phyloP scores from a whole-genome alignment of 257 asterid genomes.

The Scutellaria baicalensis region DNA sequence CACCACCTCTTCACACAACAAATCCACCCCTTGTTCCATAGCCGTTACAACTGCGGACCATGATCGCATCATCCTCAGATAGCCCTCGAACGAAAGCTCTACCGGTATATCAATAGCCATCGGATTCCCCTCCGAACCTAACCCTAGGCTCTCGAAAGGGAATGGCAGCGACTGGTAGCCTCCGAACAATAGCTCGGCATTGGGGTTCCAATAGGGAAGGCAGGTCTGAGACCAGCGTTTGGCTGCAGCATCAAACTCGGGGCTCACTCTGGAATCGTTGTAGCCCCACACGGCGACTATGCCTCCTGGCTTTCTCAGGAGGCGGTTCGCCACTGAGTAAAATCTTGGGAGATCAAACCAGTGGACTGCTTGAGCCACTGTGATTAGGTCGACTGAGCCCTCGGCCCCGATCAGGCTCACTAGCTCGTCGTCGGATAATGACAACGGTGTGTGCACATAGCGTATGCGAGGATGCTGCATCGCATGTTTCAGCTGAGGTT shows the following conservation, averaged over 20 bases:
- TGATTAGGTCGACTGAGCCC: constrained; percentile 19
- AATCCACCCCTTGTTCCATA: constrained; percentile 26
- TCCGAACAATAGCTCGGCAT: not conserved
- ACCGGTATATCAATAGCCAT: constrained; percentile 14
- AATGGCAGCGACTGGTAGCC: constrained; percentile 19
- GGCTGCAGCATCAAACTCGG: constrained; percentile 10
- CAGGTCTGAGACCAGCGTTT: not conserved
- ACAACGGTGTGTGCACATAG: constrained; percentile 24
- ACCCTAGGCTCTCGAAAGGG: constrained; percentile 24
- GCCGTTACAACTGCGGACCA: constrained; percentile 25
- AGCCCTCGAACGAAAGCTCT: constrained; percentile 20
- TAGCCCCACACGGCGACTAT: constrained; percentile 27
- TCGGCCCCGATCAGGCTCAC: constrained; percentile 8
- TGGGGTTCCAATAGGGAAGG: constrained; percentile 21
- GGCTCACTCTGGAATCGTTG: not conserved
- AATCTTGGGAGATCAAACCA: constrained; percentile 38
- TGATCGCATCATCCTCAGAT: constrained; percentile 14
- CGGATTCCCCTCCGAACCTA: constrained; percentile 23
- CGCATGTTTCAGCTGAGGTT: constrained; percentile 22
- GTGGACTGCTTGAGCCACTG: constrained; percentile 32
- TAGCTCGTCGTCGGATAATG: constrained; percentile 21
- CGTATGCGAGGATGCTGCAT: constrained; percentile 17
- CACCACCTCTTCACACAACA: constrained; percentile 11
- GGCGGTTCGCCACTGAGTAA: constrained; percentile 14
- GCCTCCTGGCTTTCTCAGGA: constrained; percentile 27